A percentile compares a stretch with the other conserved stretches of the same genome.
These are phyloP conservation scores for Blastobotrys proliferans DNA, from an alignment of 1,139 yeast genomes.

Conservation along the genomic window DNA sequence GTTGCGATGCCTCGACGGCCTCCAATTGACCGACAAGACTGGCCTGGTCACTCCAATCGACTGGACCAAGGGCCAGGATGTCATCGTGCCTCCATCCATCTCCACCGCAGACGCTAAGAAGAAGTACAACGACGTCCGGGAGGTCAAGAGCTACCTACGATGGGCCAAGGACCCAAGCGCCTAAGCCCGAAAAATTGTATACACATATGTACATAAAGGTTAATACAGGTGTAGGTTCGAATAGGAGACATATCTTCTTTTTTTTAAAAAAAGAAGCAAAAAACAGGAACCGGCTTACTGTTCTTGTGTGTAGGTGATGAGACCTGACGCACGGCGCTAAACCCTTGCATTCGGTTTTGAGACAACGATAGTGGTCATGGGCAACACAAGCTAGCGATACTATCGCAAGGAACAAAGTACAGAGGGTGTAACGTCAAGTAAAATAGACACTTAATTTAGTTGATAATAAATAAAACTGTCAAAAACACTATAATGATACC, in stretches of 20 bases:
- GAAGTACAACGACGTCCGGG: constrained; percentile 76
- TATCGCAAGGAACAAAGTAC: too few species aligned
- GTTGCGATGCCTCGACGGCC: constrained; percentile 78
- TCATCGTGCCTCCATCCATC: constrained; percentile 81
- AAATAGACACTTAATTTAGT: too few species aligned
- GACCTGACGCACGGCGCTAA: too few species aligned
- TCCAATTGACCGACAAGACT: constrained; percentile 73
- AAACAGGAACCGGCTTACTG: too few species aligned
- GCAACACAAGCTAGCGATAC: too few species aligned
- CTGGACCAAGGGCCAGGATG: constrained; percentile 75
- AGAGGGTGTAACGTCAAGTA: too few species aligned
- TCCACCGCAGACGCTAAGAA: constrained; percentile 74
- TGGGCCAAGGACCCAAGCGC: constrained; percentile 34
- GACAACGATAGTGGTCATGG: too few species aligned
- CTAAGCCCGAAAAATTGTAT: not conserved
- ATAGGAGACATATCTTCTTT: too few species aligned
- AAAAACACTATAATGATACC: not conserved
- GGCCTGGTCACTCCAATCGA: constrained; percentile 81
- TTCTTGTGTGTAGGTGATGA: too few species aligned
- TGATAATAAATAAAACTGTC: not conserved
- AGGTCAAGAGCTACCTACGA: constrained; percentile 81
- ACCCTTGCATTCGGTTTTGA: too few species aligned
- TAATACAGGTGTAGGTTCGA: too few species aligned
- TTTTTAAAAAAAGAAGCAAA: too few species aligned
- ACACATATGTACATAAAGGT: not conserved